Evolutionary conservation across 352 stramenopile genomes (phyloP).

Genomic region (Globisporangium mamillatum): DNA sequence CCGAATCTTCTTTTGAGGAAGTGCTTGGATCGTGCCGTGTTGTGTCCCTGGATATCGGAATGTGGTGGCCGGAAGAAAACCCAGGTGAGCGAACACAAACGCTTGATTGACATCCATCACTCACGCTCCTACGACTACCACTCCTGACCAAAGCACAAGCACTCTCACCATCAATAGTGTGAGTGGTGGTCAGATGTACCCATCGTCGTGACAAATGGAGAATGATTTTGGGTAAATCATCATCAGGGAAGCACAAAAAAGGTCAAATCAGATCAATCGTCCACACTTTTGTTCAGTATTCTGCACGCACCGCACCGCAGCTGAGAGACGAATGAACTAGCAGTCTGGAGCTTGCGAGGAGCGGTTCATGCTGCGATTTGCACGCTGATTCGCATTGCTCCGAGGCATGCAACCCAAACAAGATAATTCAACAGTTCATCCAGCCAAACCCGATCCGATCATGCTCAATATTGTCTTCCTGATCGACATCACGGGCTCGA

Average conservation of each 20-base stretch:
- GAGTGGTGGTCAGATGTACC: too few species aligned
- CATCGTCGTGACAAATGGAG: too few species aligned
- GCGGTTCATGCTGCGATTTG: not conserved
- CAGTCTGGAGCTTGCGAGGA: not conserved
- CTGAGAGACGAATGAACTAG: not conserved
- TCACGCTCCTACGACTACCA: not conserved
- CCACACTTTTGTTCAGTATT: not conserved
- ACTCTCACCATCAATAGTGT: not conserved
- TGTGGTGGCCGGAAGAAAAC: not conserved
- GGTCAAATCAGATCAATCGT: not conserved
- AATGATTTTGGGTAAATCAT: too few species aligned
- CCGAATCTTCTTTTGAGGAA: too few species aligned
- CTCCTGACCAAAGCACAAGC: not conserved
- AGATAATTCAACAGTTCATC: not conserved
- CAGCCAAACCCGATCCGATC: not conserved
- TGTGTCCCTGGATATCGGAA: too few species aligned
- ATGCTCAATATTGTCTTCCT: conserved; percentile 73
- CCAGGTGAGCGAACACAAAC: too few species aligned
- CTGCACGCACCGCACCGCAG: not conserved
- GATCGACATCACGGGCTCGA: conserved; percentile 72
- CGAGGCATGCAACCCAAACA: not conserved
- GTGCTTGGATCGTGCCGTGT: too few species aligned
- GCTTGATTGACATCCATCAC: not conserved
- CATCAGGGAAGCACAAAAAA: too few species aligned
- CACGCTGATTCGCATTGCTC: not conserved